Base-by-base conservation (phyloP, 257 asterid genomes). In the Solanum tarapatanum region DNA sequence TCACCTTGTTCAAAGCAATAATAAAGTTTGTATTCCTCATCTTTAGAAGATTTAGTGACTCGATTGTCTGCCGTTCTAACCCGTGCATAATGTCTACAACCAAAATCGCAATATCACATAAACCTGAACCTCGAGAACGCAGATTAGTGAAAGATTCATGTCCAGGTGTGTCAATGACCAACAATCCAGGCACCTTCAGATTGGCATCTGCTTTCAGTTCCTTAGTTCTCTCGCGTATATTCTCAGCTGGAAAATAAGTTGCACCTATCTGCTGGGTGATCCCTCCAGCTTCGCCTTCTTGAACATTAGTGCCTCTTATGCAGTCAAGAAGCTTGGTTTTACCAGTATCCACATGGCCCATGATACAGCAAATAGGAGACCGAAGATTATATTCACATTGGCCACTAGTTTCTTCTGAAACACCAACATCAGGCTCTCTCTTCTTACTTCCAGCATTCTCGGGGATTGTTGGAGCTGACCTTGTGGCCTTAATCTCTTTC, bases 261-360 rank as follows among this genome's bases (percentile, higher is more conserved):
- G 99, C 99, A 85, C 99, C 99, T 90, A 96, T 97, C 90, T 97
- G 99, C 89, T 97, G 99, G 24, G 99, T 97, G 89, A 97, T 96
- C 83, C 99, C 99, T 88, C 99, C 99, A 87, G 99, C 99, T 91
- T 97, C 99, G 32, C 99, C 99, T 93, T 96, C 99, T 93, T 97
- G 99, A 91, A 97, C 99, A 91, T 95, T 94, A 86, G 99, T 96
- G 68, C 99, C 98, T 89, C 99, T 90, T 89, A 97, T 95, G 92
- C 99, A 97, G 84, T 97, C 99, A 82, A 97, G 99, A 86, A 97
- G 91, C 92, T 96, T 96, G 37, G 99, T 97, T 91, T 97, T 97
- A 39, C 43, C 43, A 39, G 43, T 39, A 39, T 39, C 43, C 43
- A 39, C 43, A 39, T 39, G 43, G 43, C 99, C 99, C 99, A 97